Evolutionary conservation across 306 rosid species (phyloP).

Genomic region (Cicer arietinum): DNA sequence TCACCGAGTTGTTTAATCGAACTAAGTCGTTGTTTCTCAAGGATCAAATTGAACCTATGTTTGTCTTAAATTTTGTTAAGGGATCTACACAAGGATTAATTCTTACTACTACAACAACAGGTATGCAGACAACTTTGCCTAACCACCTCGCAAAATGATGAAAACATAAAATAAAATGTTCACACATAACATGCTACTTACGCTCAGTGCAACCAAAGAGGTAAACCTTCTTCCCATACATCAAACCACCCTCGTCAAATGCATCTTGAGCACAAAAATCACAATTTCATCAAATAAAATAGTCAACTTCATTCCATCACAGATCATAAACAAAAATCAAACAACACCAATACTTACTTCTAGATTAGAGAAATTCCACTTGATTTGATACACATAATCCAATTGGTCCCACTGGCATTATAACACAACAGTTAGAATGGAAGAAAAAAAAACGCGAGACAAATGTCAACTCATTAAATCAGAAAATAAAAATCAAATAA

Average conservation of each 20-base stretch:
- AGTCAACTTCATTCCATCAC: background rate
- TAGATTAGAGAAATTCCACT: constrained; percentile 64
- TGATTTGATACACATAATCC: constrained; percentile 57
- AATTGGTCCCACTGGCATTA: constrained; percentile 60
- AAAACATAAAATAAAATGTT: background rate
- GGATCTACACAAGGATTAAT: no score
- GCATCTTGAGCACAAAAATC: constrained; percentile 56
- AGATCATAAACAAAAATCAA: background rate
- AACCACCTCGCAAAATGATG: background rate
- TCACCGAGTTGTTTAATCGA: no score
- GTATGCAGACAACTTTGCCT: no score
- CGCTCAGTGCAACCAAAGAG: constrained; percentile 87
- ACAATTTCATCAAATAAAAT: background rate
- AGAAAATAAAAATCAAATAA: background rate
- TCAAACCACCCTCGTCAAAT: constrained; percentile 77
- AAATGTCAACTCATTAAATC: background rate
- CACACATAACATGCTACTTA: constrained; percentile 39
- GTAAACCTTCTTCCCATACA: constrained; percentile 73
- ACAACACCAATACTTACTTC: constrained; percentile 49
- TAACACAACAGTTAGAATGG: background rate
- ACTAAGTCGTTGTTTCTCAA: no score
- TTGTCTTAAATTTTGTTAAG: no score
- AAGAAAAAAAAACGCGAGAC: background rate
- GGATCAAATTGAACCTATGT: no score
- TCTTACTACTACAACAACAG: no score